Conservation (phyloP, 345 rosid species). For the Odontarrhena argentea region DNA sequence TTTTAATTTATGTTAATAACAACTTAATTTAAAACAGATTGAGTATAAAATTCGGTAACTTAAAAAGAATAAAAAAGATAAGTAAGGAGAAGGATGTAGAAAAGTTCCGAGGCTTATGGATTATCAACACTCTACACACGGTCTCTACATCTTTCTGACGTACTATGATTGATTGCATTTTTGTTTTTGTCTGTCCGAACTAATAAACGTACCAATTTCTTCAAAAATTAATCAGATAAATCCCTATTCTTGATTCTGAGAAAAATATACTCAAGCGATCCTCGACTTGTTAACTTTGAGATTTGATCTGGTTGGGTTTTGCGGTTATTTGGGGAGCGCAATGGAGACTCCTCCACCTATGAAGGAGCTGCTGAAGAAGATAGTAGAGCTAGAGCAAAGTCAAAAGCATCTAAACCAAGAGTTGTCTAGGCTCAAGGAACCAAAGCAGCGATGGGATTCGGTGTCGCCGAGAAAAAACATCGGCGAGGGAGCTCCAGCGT, state of each 20-base stretch:
- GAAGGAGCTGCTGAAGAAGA: conserved; percentile 80
- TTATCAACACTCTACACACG: conserved; percentile 4
- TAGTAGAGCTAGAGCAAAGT: conserved; percentile 84
- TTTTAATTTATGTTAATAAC: no score
- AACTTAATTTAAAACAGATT: no score
- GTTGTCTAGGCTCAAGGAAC: conserved; percentile 70
- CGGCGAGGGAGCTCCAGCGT: conserved; percentile 39
- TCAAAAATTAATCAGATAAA: no score
- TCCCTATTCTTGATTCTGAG: no score
- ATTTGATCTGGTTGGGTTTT: conserved; percentile 4
- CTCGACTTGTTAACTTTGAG: conserved; percentile 25
- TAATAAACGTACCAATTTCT: conserved; percentile 24
- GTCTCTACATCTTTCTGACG: conserved; percentile 25
- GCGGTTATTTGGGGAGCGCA: not conserved
- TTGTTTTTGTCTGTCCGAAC: conserved; percentile 23
- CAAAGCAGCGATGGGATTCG: conserved; percentile 76
- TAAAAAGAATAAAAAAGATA: no score
- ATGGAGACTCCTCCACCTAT: conserved; percentile 73
- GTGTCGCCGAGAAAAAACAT: conserved; percentile 63
- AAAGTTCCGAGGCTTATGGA: conserved; percentile 14
- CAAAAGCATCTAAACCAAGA: conserved; percentile 81
- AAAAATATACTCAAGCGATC: conserved; percentile 23
- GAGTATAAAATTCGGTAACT: no score
- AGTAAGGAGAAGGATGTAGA: conserved; percentile 10
- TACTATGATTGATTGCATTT: conserved; percentile 15